Evolutionary conservation across 139 green algal genomes (phyloP).

Genomic region (Tetratostichococcus sp.): DNA sequence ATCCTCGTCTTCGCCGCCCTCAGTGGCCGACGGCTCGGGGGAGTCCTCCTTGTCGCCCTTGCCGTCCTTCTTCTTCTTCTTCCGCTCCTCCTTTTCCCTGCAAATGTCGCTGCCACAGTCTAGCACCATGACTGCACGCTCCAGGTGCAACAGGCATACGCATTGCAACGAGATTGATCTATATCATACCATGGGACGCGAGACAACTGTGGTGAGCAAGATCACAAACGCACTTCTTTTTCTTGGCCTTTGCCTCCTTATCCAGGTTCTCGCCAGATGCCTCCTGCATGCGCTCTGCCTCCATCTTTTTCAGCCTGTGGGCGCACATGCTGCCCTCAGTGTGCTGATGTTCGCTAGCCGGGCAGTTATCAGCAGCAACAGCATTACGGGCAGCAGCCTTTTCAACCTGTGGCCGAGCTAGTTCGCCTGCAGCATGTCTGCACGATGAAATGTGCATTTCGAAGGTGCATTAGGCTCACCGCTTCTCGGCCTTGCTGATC

Average conservation of each 20-base stretch:
- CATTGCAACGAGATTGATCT: neutral
- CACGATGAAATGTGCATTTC: neutral
- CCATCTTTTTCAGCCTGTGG: conserved; percentile 83
- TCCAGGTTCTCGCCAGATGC: conserved; percentile 25
- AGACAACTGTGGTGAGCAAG: too few relatives aligned
- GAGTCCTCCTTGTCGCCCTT: conserved; percentile 28
- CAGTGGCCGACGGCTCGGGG: conserved; percentile 5
- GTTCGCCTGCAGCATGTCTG: neutral
- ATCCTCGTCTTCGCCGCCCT: conserved; percentile 30
- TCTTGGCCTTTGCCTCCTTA: conserved; percentile 47
- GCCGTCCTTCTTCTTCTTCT: conserved; percentile 51
- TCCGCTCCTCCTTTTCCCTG: conserved; percentile 34
- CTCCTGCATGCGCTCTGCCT: conserved; percentile 82
- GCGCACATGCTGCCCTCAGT: too few relatives aligned
- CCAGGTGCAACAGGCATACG: neutral
- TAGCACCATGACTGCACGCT: too few relatives aligned
- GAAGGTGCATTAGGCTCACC: conserved; percentile 38
- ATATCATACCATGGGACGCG: too few relatives aligned
- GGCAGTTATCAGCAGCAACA: too few relatives aligned
- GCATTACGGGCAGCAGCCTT: too few relatives aligned
- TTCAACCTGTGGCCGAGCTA: too few relatives aligned
- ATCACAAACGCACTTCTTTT: conserved; percentile 57
- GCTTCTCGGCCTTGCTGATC: conserved; percentile 86
- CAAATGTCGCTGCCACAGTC: too few relatives aligned
- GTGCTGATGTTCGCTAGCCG: too few relatives aligned